Percentiles rank a stretch among this genome's conserved stretches.
Evolutionary conservation across 2,329 filamentous ascomycete species (phyloP).

Genomic region (Ramularia collo-cygni): DNA sequence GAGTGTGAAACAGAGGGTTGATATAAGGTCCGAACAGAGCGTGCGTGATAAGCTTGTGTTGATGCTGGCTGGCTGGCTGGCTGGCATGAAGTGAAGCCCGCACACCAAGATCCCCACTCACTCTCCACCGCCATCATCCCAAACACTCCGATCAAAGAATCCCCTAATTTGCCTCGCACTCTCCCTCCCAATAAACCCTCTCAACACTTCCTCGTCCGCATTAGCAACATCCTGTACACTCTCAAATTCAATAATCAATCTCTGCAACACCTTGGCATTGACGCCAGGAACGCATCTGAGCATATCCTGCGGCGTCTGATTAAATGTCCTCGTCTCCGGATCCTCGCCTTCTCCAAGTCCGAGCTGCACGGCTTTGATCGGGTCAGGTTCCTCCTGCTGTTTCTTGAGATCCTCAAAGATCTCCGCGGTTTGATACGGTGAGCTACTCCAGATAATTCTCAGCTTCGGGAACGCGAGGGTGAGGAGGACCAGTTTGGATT

Average conservation of each 20-base stretch:
- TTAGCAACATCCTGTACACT: conserved; percentile 80
- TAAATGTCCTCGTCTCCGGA: conserved; percentile 61
- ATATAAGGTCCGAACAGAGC: no score
- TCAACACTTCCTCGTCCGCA: conserved; percentile 67
- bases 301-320: conserved; percentile 85
- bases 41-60: no score
- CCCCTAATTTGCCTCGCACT: conserved; percentile 66
- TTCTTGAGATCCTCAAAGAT: conserved; percentile 94
- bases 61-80: no score
- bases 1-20: no score
- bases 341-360: conserved; percentile 60
- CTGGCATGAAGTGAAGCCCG: no score
- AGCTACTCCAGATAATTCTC: conserved; percentile 87
- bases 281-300: conserved; percentile 77
- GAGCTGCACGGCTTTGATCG: conserved; percentile 73
- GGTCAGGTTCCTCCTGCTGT: conserved; percentile 83
- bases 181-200: conserved; percentile 68
- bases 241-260: conserved; percentile 63
- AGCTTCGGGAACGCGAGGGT: conserved; percentile 86
- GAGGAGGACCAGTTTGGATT: conserved; percentile 84
- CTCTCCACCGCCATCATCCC: conserved; percentile 36
- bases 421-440: conserved; percentile 91
- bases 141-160: conserved; percentile 69
- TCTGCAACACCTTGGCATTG: conserved; percentile 68
- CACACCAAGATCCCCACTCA: no score